Evolutionary conservation across 164 flowering plant species (phyloP).

Genomic region (Liriodendron chinense): DNA sequence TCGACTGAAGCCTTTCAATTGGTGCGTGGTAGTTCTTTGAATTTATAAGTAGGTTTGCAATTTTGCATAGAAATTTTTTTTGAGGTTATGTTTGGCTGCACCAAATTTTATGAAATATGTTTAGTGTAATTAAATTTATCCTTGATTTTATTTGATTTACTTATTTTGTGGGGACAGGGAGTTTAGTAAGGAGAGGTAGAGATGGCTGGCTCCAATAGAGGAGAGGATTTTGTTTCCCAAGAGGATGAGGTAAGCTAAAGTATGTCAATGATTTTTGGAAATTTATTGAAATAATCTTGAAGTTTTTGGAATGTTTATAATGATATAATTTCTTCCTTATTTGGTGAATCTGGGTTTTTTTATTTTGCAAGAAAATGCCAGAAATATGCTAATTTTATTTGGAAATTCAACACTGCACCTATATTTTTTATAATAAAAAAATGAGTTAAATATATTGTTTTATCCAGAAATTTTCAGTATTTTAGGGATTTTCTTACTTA

Average conservation of each 20-base stretch:
- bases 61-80: no score
- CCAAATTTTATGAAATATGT: no score
- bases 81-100: no score
- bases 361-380: not conserved
- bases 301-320: not conserved
- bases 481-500: not conserved
- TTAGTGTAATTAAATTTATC: no score
- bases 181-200: conserved; percentile 1
- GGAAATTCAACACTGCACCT: not conserved
- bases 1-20: no score
- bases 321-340: not conserved
- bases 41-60: no score
- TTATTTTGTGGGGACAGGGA: not conserved
- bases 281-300: no score
- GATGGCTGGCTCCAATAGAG: conserved; percentile 9
- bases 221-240: conserved; percentile 6
- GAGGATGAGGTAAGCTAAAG: conserved; percentile 3
- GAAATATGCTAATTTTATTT: not conserved
- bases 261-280: no score
- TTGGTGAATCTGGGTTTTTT: not conserved
- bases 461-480: not conserved
- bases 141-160: not conserved
- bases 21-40: no score
- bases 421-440: no score
- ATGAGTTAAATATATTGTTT: not conserved